These are phyloP conservation scores for Capsicum baccatum DNA, from an alignment of 257 asterid species.

Conservation along the genomic window DNA sequence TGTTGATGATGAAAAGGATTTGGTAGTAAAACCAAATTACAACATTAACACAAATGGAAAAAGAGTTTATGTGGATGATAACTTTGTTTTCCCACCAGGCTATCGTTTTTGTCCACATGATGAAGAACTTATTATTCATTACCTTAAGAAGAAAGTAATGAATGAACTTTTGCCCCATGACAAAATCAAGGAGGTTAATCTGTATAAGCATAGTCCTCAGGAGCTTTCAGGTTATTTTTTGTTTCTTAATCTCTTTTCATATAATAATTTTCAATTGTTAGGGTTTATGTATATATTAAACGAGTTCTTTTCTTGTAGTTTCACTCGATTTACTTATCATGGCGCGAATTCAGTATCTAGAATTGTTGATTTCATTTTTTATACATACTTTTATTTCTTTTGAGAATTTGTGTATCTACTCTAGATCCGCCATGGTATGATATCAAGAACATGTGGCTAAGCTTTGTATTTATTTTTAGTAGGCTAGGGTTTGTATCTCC, in stretches of 20 bases:
- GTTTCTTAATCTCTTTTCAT: neutral
- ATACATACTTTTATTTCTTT: neutral
- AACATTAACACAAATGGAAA: neutral
- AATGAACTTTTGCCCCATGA: neutral
- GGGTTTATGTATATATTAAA: neutral
- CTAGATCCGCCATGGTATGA: neutral
- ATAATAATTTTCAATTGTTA: neutral
- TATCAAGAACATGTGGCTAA: neutral
- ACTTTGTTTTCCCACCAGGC: slow-evolving; percentile 23
- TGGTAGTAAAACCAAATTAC: neutral
- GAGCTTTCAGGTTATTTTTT: slow-evolving; percentile 26
- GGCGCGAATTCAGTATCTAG: neutral
- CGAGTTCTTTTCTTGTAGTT: neutral
- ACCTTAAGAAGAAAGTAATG: slow-evolving; percentile 26
- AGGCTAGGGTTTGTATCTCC: too few species aligned
- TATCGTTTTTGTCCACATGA: slow-evolving; percentile 33
- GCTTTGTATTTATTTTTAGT: too few species aligned
- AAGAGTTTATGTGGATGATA: neutral
- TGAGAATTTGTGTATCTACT: neutral
- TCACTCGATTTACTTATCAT: neutral
- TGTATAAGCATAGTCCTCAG: slow-evolving; percentile 8
- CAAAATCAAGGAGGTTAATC: slow-evolving; percentile 26
- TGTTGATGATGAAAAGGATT: neutral
- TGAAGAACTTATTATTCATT: slow-evolving; percentile 27
- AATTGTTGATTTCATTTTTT: neutral